Base-by-base conservation (phyloP, 2,329 filamentous ascomycete genomes). In the Paramyrothecium roridum region DNA sequence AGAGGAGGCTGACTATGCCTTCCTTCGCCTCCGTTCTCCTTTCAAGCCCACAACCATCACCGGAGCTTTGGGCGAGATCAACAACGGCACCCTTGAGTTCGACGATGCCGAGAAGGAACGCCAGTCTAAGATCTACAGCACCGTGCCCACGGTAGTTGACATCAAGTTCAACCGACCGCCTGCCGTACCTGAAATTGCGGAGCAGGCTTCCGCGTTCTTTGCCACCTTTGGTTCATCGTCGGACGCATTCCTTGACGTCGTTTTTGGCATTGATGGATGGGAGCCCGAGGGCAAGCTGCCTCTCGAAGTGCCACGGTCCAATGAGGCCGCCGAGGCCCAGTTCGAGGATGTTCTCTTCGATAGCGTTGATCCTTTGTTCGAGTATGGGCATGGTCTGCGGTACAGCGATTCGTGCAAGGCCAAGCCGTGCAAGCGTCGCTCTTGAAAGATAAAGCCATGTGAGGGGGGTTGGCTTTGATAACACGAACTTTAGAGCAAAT, bases 281-380 rank as follows among this genome's bases (percentile, higher is more conserved):
- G 60, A 62, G 16, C 78, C 78, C 0, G 60, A 72, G 55, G 77
- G 78, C 1, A 56, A 60, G 3, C 21, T 65, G 30, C 63, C 63
- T 0, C 65, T 79, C 61, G 78, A 81, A 60, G 54, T 81, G 37
- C 77, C 79, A 1, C 61, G 73, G 11, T 77, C 74, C 7, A 70
- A 72, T 58, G 69, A 65, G 48, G 78, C 77, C 2, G 78, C 78
- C 0, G 69, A 72, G 49, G 69, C 61, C 11, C 57, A 60, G 0
- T 56, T 52, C 13, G 64, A 66, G 34, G 69, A 71, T 48, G 59
- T 69, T 12, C 62, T 67, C 0, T 71, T 61, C 48, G 66, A 70
- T 43, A 30, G 26, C 10, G 65, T 64, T 0, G 54, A 67, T 26
- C 62, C 69, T 2, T 30, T 67, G 8, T 71, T 71, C 34, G 57